A percentile compares a stretch with the other conserved stretches of the same genome.
Conservation (phyloP, 768 basidiomycete genomes). For the Amanita fuliginea region DNA sequence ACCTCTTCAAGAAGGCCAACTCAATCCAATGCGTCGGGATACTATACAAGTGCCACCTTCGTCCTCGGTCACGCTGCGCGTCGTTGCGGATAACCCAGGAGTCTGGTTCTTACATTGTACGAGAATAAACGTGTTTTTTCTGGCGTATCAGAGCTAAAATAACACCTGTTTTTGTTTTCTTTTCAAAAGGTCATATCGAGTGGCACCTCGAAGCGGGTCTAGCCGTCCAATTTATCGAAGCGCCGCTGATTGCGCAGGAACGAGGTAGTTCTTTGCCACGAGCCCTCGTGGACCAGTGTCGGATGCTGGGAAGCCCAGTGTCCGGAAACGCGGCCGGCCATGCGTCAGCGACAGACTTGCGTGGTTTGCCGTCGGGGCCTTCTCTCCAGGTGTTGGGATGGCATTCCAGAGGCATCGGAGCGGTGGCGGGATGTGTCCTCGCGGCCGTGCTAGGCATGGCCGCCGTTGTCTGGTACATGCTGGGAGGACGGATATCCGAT, state of each 20-base stretch:
- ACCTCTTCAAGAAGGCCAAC: conserved; percentile 62
- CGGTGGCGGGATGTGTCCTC: conserved; percentile 74
- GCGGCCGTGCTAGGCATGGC: conserved; percentile 77
- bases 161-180: too few species aligned
- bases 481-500: conserved; percentile 64
- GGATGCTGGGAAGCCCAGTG: conserved; percentile 39
- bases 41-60: conserved; percentile 68
- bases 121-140: conserved; percentile 12
- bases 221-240: conserved; percentile 76
- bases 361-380: conserved; percentile 56
- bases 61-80: conserved; percentile 59
- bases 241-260: conserved; percentile 61
- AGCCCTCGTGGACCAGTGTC: conserved; percentile 62
- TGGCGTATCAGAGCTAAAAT: too few species aligned
- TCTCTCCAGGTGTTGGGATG: conserved; percentile 66
- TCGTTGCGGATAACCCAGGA: conserved; percentile 89
- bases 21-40: conserved; percentile 89
- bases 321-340: conserved; percentile 87
- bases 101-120: conserved; percentile 78
- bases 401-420: conserved; percentile 61
- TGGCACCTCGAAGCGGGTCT: conserved; percentile 84
- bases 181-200: conserved; percentile 57
- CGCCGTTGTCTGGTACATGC: conserved; percentile 78
- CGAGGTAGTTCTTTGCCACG: conserved; percentile 40
- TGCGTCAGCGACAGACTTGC: conserved; percentile 55